A percentile compares a stretch with the other conserved stretches of the same genome.
These are phyloP conservation scores for Melocanna baccifera DNA, from an alignment of 176 grass and related monocot species.

Conservation along the genomic window DNA sequence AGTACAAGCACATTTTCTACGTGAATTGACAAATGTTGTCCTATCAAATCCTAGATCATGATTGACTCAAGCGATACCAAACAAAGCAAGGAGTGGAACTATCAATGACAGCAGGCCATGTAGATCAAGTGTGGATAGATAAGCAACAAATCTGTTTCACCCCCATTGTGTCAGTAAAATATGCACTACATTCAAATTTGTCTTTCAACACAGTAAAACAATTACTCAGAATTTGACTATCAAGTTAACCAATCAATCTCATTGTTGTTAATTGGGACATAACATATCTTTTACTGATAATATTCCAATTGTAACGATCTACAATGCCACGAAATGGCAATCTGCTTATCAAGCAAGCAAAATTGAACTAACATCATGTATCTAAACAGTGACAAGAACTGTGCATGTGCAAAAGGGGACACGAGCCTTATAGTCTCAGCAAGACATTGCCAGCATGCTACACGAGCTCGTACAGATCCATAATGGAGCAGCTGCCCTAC, in stretches of 20 bases:
- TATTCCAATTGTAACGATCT: background rate
- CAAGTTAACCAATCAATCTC: background rate
- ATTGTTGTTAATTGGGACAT: background rate
- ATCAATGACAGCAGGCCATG: too few species aligned
- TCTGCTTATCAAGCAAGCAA: background rate
- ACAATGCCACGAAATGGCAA: background rate
- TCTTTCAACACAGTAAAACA: background rate
- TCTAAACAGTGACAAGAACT: background rate
- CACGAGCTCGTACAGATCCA: conserved; percentile 91
- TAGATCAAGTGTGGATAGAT: background rate
- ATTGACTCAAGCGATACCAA: too few species aligned
- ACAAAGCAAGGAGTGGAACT: too few species aligned
- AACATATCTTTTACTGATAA: background rate
- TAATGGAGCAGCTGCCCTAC: conserved; percentile 70
- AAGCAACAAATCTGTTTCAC: background rate
- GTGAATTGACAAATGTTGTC: too few species aligned
- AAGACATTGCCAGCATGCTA: conserved; percentile 90
- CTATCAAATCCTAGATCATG: too few species aligned
- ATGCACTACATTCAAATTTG: background rate
- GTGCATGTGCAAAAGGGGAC: background rate
- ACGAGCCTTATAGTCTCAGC: conserved; percentile 73
- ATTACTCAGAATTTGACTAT: background rate
- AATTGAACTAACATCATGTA: background rate
- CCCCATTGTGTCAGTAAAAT: background rate
- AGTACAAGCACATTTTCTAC: too few species aligned